Percentiles rank a stretch among this genome's conserved stretches.
phyloP scores from a whole-genome alignment of 305 asterid genomes.

The Striga hermonthica region DNA sequence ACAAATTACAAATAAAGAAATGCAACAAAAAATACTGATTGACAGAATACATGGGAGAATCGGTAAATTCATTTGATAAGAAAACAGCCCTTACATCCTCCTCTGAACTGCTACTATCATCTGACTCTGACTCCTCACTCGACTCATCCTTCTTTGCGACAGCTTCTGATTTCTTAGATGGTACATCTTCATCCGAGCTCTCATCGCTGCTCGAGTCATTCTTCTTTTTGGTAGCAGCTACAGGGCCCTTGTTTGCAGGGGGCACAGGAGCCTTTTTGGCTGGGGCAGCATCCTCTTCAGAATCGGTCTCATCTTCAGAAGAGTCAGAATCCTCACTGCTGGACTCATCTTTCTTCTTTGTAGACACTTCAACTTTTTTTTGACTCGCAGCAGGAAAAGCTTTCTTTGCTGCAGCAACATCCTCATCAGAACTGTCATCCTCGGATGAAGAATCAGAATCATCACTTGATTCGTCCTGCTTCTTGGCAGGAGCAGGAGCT shows the following conservation, averaged over 20 bases:
- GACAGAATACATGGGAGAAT: no score
- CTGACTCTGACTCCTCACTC: conserved; percentile 31
- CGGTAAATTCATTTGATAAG: no score
- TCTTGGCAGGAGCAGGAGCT: not conserved
- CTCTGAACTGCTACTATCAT: conserved; percentile 33
- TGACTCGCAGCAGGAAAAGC: conserved; percentile 15
- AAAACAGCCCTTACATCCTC: conserved; percentile 37
- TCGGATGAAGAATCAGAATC: conserved; percentile 29
- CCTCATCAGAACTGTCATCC: not conserved
- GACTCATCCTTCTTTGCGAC: conserved; percentile 28
- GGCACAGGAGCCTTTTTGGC: conserved; percentile 34
- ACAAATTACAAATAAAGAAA: not conserved
- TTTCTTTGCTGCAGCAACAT: conserved; percentile 24
- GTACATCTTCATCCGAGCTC: conserved; percentile 38
- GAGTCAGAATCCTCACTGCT: conserved; percentile 33
- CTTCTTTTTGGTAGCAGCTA: conserved; percentile 32
- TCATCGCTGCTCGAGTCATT: conserved; percentile 43
- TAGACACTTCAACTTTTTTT: conserved; percentile 18
- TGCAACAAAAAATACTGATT: not conserved
- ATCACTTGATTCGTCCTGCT: conserved; percentile 30
- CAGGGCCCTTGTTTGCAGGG: conserved; percentile 32
- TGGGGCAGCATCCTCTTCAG: conserved; percentile 35
- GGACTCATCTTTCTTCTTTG: conserved; percentile 31
- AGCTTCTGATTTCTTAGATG: conserved; percentile 23
- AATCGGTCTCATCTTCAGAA: conserved; percentile 31